Base-by-base conservation (phyloP, 352 stramenopile genomes). In the Phytophthora sojae region DNA sequence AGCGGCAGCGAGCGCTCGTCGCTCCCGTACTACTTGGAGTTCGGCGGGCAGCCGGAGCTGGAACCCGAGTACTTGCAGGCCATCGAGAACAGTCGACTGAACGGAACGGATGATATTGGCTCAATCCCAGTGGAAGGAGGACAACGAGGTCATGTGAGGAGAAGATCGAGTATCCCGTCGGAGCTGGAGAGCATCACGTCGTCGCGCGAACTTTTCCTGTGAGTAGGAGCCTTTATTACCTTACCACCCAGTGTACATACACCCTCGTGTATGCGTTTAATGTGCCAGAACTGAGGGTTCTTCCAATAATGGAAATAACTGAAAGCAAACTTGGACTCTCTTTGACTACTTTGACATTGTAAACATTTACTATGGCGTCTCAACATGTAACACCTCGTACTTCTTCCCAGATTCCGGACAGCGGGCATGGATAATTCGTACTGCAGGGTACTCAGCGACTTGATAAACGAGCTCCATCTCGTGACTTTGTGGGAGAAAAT, bases 11-110 rank as follows among this genome's bases (percentile, higher is more conserved):
- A 76, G 6, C 68, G 71, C 11, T 83, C 76, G 51, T 80, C 66
- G 17, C 25, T 77, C 5, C 69, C 64, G 29, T 77, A 65, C 25
- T 78, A 75, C 32, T 64, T 75, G 11, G 61, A 82, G 49, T 65
- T 55, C 12, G 68, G 58, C n/a, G 54, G 49, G 42, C 73, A 86
- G 42, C 73, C 70, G 2, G 79, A 86, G 29, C 50, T 75, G 6
- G 79, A 83, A 39, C 76, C 79, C 0, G 78, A 83, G 6, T 78
- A 80, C n/a, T 57, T 77, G 14, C 51, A 72, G 29, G 73, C 70
- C 7, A 74, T 77, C 9, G 61, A 67, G 35, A 71, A 80, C 23
- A 55, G 49, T n/a, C 49, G 23, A 11, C 25, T 55, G 25, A 55
- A 55, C 6, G 64, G 60, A 12, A 59, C 29, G 29, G 29, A 59